phyloP scores from a whole-genome alignment of 139 green algal genomes.

The Coelastrella sp. region DNA sequence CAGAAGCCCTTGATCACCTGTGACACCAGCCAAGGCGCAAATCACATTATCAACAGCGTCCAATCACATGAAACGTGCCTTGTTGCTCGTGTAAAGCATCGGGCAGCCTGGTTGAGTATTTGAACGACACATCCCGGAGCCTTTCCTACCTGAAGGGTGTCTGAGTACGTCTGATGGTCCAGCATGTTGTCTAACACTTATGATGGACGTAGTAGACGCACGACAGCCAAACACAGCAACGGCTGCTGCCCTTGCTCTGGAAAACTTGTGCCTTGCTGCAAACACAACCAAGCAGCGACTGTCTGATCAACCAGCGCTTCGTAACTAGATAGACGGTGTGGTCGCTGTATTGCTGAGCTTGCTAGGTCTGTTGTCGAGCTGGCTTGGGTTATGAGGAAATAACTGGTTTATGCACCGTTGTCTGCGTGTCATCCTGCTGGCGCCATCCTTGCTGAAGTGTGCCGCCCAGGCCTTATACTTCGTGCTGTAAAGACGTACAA shows the following conservation, averaged over 20 bases:
- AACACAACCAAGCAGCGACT: not conserved
- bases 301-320: no score
- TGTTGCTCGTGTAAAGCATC: not conserved
- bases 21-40: not conserved
- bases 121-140: not conserved
- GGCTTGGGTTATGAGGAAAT: not conserved
- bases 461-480: no score
- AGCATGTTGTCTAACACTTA: not conserved
- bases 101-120: not conserved
- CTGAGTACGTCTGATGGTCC: conserved; percentile 27
- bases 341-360: no score
- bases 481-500: no score
- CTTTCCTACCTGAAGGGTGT: conserved; percentile 40
- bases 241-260: no score
- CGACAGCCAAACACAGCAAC: no score
- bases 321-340: no score
- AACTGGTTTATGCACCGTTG: not conserved
- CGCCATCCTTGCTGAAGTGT: no score
- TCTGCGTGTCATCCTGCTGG: not conserved
- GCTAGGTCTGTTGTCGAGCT: not conserved
- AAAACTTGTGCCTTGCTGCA: not conserved
- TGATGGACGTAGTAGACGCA: not conserved
- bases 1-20: conserved; percentile 90
- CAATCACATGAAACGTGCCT: not conserved
- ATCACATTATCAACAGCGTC: not conserved